A percentile compares a stretch with the other conserved stretches of the same genome.
Conservation (phyloP, 163 green algal genomes). For the Prototheca wickerhamii region DNA sequence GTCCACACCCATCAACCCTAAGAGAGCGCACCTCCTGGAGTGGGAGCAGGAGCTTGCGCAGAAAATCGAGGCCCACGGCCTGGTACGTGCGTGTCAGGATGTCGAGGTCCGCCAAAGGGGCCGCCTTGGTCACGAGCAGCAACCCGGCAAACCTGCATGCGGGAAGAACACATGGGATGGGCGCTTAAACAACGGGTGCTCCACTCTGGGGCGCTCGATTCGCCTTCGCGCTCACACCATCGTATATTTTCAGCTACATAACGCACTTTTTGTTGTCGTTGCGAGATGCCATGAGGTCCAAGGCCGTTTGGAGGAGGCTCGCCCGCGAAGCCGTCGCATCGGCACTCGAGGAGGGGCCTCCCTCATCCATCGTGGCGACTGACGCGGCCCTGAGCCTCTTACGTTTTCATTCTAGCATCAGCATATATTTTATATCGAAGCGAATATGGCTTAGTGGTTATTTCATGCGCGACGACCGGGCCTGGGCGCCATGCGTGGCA, state of each 20-base stretch:
- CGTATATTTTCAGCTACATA: no score
- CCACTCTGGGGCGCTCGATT: no score
- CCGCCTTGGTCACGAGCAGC: constrained; percentile 57
- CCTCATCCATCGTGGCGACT: no score
- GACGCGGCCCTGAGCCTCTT: no score
- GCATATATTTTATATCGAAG: no score
- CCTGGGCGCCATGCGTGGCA: no score
- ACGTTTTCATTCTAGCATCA: no score
- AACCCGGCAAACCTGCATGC: constrained; percentile 64
- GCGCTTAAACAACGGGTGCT: not conserved
- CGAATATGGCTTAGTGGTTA: no score
- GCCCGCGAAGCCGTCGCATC: no score
- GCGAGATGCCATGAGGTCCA: constrained; percentile 47
- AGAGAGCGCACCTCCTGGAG: constrained; percentile 14
- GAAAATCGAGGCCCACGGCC: constrained; percentile 47
- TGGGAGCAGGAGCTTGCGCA: constrained; percentile 56
- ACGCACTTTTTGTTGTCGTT: not conserved
- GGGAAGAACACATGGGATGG: not conserved
- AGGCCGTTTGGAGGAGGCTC: constrained; percentile 46
- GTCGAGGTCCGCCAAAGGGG: constrained; percentile 30
- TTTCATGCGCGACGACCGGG: no score
- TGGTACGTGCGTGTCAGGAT: constrained; percentile 34
- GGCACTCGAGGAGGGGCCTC: no score
- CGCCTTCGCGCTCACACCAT: no score
- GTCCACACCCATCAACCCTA: not conserved